Conservation (phyloP, 371 early-diverging fungal genomes). For the Phascolomyces articulosus region DNA sequence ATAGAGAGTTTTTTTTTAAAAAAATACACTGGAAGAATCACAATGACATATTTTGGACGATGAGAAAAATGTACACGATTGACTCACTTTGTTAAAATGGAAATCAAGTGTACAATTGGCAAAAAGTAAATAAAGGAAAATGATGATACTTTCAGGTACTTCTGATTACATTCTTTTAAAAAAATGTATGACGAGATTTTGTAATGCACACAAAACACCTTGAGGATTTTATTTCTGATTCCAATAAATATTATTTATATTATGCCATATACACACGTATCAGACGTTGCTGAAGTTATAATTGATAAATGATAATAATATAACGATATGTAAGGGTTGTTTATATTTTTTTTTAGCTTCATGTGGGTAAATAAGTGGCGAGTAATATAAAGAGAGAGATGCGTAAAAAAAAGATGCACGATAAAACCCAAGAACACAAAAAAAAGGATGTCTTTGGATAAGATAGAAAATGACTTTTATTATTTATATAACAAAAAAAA, state of each 20-base stretch:
- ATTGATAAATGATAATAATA: too few species aligned
- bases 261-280: neutral
- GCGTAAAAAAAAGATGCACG: too few species aligned
- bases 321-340: neutral
- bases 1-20: neutral
- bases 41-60: neutral
- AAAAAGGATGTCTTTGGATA: neutral
- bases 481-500: too few species aligned
- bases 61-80: slow-evolving; percentile 2
- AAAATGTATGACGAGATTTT: neutral
- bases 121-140: neutral
- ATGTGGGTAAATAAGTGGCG: too few species aligned
- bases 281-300: too few species aligned
- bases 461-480: too few species aligned
- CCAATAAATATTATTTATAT: neutral
- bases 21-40: too few species aligned
- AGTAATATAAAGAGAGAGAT: too few species aligned
- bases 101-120: slow-evolving; percentile 1
- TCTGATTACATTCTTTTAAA: neutral
- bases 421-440: neutral
- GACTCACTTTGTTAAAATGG: neutral
- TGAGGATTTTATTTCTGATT: slow-evolving; percentile 2
- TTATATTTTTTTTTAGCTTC: neutral
- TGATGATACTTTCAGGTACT: slow-evolving; percentile 8
- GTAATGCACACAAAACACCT: neutral